Evolutionary conservation across 1,284 basidiomycete species (phyloP).

Genomic region (Fomitiporia mediterranea): DNA sequence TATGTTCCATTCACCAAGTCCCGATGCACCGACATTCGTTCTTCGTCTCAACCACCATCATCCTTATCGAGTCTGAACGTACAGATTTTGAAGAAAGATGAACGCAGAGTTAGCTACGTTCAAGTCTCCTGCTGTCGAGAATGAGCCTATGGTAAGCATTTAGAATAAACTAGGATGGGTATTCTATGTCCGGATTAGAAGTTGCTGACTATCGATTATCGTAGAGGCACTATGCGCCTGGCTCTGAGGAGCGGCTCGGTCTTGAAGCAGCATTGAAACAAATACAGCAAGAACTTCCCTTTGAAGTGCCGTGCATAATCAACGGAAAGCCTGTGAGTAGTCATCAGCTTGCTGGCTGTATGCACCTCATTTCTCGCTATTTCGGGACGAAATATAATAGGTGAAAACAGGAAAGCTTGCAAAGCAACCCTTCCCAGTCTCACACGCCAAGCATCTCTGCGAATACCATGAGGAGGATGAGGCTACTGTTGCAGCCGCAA

Average conservation of each 20-base stretch:
- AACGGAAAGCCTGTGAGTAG: constrained; percentile 82
- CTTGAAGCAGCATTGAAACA: constrained; percentile 74
- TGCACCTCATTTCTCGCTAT: background rate
- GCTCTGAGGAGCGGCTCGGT: constrained; percentile 73
- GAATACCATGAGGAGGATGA: constrained; percentile 87
- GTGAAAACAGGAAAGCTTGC: constrained; percentile 80
- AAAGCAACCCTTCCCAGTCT: constrained; percentile 79
- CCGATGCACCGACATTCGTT: background rate
- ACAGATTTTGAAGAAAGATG: constrained; percentile 41
- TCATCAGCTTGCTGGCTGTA: background rate
- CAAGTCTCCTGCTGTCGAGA: constrained; percentile 77
- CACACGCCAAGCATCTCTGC: constrained; percentile 79
- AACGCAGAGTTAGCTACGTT: constrained; percentile 76
- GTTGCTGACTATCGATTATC: constrained; percentile 26
- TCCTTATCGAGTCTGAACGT: background rate
- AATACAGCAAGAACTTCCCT: constrained; percentile 81
- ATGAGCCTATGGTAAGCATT: constrained; percentile 88
- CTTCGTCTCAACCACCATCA: background rate
- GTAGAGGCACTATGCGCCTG: constrained; percentile 67
- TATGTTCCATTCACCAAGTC: no score
- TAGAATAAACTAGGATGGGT: no score
- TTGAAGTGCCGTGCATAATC: constrained; percentile 90
- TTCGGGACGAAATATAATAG: no score
- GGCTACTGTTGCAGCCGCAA: constrained; percentile 73
- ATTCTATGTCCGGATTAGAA: no score